Conservation (phyloP, 2,329 filamentous ascomycete species). For the Fusarium buxicola region DNA sequence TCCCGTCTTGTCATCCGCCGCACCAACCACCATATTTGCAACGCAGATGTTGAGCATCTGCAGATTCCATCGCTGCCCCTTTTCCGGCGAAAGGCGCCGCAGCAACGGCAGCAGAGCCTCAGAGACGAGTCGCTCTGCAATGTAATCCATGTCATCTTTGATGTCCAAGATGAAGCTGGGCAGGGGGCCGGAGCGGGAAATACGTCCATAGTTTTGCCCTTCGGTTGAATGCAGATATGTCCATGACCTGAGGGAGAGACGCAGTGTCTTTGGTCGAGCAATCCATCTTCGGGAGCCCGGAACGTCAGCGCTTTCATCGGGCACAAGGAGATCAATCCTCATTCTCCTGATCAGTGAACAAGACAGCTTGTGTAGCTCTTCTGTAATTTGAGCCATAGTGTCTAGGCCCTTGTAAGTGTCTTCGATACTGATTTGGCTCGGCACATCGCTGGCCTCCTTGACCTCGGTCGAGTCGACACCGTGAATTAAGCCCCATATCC, state of each 20-base stretch:
- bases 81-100: conserved; percentile 76
- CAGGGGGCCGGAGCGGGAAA: conserved; percentile 79
- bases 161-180: conserved; percentile 80
- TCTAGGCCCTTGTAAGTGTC: conserved; percentile 85
- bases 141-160: conserved; percentile 64
- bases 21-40: conserved; percentile 79
- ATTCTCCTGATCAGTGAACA: conserved; percentile 81
- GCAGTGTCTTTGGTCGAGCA: conserved; percentile 83
- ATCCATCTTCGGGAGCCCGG: conserved; percentile 68
- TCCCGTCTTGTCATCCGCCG: conserved; percentile 61
- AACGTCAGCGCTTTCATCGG: conserved; percentile 54
- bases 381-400: conserved; percentile 70
- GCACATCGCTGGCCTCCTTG: conserved; percentile 75
- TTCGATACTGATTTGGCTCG: conserved; percentile 92
- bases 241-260: conserved; percentile 79
- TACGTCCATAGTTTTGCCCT: conserved; percentile 72
- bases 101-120: conserved; percentile 80
- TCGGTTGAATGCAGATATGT: conserved; percentile 55
- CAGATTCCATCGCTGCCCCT: conserved; percentile 77
- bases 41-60: conserved; percentile 89
- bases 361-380: conserved; percentile 76
- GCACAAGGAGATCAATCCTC: conserved; percentile 77
- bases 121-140: conserved; percentile 76
- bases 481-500: conserved; percentile 82
- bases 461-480: conserved; percentile 83